Percentiles rank a stretch among this genome's conserved stretches.
Evolutionary conservation across 441 rosid genomes (phyloP).

Genomic region (Manihot esculenta): DNA sequence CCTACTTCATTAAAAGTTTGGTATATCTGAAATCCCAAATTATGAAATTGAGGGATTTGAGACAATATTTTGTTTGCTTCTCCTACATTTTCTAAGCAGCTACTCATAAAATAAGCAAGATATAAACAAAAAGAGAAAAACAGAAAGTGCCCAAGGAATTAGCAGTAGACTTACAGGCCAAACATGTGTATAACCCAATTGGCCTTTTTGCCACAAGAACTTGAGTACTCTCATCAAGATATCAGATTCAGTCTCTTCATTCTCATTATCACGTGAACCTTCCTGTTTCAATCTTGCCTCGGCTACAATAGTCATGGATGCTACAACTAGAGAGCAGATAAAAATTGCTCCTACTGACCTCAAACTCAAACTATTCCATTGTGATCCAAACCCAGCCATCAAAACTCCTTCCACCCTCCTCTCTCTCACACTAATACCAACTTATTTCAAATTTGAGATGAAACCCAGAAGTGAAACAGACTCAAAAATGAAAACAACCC

Average conservation of each 20-base stretch:
- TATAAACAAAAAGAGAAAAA: not conserved
- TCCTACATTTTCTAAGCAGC: conserved; percentile 1
- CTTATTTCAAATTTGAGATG: not conserved
- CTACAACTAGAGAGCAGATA: conserved; percentile 29
- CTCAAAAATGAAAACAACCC: not conserved
- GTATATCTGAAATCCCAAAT: not conserved
- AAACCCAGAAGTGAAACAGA: conserved; percentile 14
- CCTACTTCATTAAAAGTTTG: not conserved
- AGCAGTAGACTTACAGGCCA: conserved; percentile 51
- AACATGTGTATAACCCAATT: conserved; percentile 43
- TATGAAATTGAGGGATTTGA: not conserved
- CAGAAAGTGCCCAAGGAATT: not conserved
- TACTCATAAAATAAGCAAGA: not conserved
- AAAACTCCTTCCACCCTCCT: conserved; percentile 1
- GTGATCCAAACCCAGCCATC: conserved; percentile 32
- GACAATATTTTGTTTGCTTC: not conserved
- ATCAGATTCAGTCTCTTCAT: conserved; percentile 18
- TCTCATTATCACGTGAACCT: conserved; percentile 16
- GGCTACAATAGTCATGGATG: conserved; percentile 28
- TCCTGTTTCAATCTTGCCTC: conserved; percentile 28
- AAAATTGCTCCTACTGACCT: conserved; percentile 23
- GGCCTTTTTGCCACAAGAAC: conserved; percentile 32
- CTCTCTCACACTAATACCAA: not conserved
- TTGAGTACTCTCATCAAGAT: conserved; percentile 16
- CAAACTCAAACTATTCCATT: conserved; percentile 28